Evolutionary conservation across 179 eudicot species (phyloP).

Genomic region (Gypsophila paniculata): DNA sequence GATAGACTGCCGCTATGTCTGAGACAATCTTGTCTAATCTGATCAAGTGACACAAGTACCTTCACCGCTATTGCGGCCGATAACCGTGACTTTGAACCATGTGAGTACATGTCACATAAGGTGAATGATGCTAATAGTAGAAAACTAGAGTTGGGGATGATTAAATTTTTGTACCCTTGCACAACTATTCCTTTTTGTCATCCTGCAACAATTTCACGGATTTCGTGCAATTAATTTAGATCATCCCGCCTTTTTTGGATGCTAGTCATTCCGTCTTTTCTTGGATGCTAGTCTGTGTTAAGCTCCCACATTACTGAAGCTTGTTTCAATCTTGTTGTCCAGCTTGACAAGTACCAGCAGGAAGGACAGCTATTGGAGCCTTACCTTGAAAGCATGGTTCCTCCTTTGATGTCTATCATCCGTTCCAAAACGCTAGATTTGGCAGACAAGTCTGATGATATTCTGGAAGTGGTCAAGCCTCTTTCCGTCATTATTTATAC

Average conservation of each 20-base stretch:
- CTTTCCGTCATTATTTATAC: slow-evolving; percentile 72
- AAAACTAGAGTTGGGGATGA: background rate
- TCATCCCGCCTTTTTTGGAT: slow-evolving; percentile 3
- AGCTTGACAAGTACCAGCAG: slow-evolving; percentile 96
- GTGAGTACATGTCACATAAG: background rate
- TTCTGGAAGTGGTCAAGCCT: slow-evolving; percentile 75
- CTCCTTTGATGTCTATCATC: slow-evolving; percentile 78
- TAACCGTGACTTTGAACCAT: background rate
- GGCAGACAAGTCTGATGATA: slow-evolving; percentile 55
- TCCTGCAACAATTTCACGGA: background rate
- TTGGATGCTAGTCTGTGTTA: slow-evolving; percentile 11
- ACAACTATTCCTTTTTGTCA: background rate
- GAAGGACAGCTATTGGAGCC: slow-evolving; percentile 92
- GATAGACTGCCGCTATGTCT: too few relatives aligned
- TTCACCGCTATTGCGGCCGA: too few relatives aligned
- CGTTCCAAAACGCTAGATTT: slow-evolving; percentile 59
- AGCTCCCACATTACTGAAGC: slow-evolving; percentile 15
- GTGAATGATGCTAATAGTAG: background rate
- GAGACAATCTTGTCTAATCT: too few relatives aligned
- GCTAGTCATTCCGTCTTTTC: background rate
- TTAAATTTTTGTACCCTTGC: background rate
- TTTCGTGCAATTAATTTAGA: background rate
- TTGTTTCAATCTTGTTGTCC: slow-evolving; percentile 22
- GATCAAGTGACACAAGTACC: too few relatives aligned
- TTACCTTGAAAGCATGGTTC: slow-evolving; percentile 82